Percentiles rank a stretch among this genome's conserved stretches.
These are phyloP conservation scores for Blastocrithidia nonstop DNA, from an alignment of 208 protist genomes.

Conservation along the genomic window DNA sequence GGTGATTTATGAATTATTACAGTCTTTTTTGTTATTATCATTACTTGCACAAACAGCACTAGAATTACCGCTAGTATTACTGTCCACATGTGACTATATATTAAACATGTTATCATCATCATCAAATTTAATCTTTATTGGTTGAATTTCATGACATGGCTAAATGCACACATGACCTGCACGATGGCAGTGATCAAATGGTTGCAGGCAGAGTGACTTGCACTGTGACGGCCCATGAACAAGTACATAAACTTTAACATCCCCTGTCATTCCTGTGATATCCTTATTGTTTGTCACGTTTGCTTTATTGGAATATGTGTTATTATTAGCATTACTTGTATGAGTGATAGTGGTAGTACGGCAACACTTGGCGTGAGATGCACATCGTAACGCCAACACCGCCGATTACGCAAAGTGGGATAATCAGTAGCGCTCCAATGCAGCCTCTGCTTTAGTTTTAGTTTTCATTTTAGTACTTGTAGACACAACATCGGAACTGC, in stretches of 20 bases:
- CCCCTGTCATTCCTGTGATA: too few species aligned
- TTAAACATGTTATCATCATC: not conserved
- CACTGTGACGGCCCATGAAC: slow-evolving; percentile 32
- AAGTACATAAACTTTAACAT: slow-evolving; percentile 25
- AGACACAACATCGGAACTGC: not conserved
- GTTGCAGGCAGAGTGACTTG: slow-evolving; percentile 41
- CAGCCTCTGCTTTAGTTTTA: not conserved
- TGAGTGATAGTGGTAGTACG: slow-evolving; percentile 33
- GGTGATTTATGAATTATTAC: not conserved
- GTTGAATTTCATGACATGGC: too few species aligned
- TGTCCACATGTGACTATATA: too few species aligned
- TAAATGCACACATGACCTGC: too few species aligned
- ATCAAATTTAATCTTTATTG: not conserved
- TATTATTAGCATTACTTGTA: not conserved
- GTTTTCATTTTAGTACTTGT: not conserved
- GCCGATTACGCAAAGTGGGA: slow-evolving; percentile 23
- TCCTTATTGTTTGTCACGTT: slow-evolving; percentile 2
- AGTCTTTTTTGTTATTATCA: not conserved
- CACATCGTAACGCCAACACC: slow-evolving; percentile 49
- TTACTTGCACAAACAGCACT: too few species aligned
- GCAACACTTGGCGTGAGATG: slow-evolving; percentile 51
- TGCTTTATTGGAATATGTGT: slow-evolving; percentile 4
- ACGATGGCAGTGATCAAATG: slow-evolving; percentile 50
- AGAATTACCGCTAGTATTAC: too few species aligned
- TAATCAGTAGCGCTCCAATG: slow-evolving; percentile 55